Conservation (phyloP, 2,329 filamentous ascomycete genomes). For the Bipolaris bicolor region DNA sequence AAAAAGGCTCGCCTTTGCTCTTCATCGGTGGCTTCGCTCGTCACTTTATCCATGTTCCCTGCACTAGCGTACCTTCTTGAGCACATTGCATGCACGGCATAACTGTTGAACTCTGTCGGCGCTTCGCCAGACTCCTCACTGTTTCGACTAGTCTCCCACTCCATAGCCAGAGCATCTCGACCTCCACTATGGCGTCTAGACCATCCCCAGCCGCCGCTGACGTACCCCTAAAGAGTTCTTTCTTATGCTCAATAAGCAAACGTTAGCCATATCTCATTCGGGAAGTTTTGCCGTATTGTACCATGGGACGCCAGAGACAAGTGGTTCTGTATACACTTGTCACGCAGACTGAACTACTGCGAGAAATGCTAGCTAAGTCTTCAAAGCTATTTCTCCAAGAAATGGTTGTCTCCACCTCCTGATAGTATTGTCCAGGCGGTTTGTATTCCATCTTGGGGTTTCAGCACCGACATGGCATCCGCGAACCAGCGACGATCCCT, state of each 20-base stretch:
- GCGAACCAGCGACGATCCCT: not conserved
- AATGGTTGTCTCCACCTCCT: not conserved
- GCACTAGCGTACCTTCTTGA: constrained; percentile 8
- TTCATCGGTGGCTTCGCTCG: constrained; percentile 6
- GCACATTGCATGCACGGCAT: constrained; percentile 16
- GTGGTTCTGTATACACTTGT: not conserved
- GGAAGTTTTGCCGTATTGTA: not conserved
- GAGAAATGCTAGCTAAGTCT: not conserved
- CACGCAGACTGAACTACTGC: not conserved
- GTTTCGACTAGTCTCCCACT: constrained; percentile 20
- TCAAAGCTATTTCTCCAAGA: not conserved
- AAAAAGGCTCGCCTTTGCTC: not conserved
- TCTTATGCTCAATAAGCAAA: constrained; percentile 4
- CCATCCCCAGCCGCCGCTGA: constrained; percentile 22
- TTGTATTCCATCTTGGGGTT: not conserved
- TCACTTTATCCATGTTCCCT: constrained; percentile 10
- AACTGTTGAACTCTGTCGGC: constrained; percentile 20
- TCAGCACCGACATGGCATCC: not conserved
- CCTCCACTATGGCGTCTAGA: constrained; percentile 22
- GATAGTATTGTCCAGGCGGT: not conserved
- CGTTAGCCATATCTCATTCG: constrained; percentile 7
- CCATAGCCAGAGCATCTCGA: constrained; percentile 3
- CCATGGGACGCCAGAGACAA: not conserved
- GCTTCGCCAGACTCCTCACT: constrained; percentile 30
- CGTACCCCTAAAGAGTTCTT: constrained; percentile 12